phyloP scores from a whole-genome alignment of 1,284 basidiomycete genomes.

The Psilocybe mexicana region DNA sequence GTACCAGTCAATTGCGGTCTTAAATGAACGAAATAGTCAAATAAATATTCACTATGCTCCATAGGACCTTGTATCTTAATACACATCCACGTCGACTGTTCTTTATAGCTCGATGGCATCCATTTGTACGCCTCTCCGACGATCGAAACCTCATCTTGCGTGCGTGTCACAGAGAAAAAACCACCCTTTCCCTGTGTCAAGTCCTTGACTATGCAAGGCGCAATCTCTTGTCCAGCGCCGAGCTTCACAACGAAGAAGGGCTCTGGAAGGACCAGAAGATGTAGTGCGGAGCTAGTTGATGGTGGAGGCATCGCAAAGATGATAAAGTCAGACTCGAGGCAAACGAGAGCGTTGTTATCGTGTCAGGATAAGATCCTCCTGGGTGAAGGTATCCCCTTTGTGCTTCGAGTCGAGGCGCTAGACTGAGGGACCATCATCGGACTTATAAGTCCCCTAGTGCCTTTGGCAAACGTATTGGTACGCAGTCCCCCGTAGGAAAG shows the following conservation, averaged over 20 bases:
- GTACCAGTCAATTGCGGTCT: not conserved
- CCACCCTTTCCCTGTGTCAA: slow-evolving; percentile 28
- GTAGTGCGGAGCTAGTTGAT: slow-evolving; percentile 44
- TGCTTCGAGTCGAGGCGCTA: not conserved
- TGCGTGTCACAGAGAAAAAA: slow-evolving; percentile 61
- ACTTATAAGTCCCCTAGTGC: not conserved
- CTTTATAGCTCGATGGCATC: slow-evolving; percentile 35
- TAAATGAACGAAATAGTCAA: not conserved
- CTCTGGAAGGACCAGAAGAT: slow-evolving; percentile 52
- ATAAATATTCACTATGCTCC: slow-evolving; percentile 51
- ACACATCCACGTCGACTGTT: slow-evolving; percentile 52
- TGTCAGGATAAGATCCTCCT: not conserved
- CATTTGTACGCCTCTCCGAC: slow-evolving; percentile 45
- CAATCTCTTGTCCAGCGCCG: slow-evolving; percentile 32
- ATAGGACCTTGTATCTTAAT: slow-evolving; percentile 67
- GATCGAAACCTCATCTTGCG: slow-evolving; percentile 61
- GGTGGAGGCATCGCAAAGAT: slow-evolving; percentile 48
- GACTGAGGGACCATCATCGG: not conserved
- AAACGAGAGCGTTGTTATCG: not conserved
- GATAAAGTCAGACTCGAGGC: not conserved
- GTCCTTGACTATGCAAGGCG: slow-evolving; percentile 31
- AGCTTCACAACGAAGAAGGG: slow-evolving; percentile 63
- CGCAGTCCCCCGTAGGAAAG: not conserved
- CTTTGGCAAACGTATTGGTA: not conserved
- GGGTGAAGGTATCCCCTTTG: not conserved